Percentiles rank a stretch among this genome's conserved stretches.
These are phyloP conservation scores for Neurospora terricola DNA, from an alignment of 495 filamentous ascomycete species.

Conservation along the genomic window DNA sequence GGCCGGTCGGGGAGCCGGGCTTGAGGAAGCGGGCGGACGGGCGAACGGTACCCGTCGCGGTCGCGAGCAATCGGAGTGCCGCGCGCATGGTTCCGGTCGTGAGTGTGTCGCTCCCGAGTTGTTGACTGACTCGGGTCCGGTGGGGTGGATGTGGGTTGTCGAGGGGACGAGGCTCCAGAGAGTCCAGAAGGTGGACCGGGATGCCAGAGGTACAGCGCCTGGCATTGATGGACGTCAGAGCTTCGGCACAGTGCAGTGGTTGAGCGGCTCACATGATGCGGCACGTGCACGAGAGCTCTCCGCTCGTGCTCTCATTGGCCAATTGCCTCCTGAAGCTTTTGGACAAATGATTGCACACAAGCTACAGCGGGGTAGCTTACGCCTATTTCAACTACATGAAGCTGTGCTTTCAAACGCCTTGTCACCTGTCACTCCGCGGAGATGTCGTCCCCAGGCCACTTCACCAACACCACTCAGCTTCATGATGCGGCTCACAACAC, in stretches of 20 bases:
- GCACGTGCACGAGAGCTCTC: background rate
- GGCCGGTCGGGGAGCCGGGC: slow-evolving; percentile 74
- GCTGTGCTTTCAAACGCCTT: background rate
- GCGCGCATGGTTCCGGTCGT: slow-evolving; percentile 48
- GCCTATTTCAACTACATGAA: background rate
- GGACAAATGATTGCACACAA: background rate
- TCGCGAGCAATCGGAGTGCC: slow-evolving; percentile 67
- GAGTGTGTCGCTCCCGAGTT: background rate
- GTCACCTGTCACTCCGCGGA: background rate
- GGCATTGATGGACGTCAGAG: background rate
- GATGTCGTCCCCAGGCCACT: background rate
- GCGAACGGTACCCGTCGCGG: slow-evolving; percentile 41
- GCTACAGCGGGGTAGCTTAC: background rate
- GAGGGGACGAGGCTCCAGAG: background rate
- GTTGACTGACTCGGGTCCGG: background rate
- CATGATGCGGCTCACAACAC: background rate
- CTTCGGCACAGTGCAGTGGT: background rate
- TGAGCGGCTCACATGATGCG: background rate
- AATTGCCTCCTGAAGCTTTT: background rate
- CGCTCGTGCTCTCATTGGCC: background rate
- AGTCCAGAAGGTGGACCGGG: background rate
- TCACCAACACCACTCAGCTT: background rate
- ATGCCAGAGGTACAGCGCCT: background rate
- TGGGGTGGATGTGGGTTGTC: background rate
- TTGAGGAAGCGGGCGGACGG: slow-evolving; percentile 64